A percentile compares a stretch with the other conserved stretches of the same genome.
phyloP scores from a whole-genome alignment of 768 basidiomycete genomes.

The Termitomyces sp. region DNA sequence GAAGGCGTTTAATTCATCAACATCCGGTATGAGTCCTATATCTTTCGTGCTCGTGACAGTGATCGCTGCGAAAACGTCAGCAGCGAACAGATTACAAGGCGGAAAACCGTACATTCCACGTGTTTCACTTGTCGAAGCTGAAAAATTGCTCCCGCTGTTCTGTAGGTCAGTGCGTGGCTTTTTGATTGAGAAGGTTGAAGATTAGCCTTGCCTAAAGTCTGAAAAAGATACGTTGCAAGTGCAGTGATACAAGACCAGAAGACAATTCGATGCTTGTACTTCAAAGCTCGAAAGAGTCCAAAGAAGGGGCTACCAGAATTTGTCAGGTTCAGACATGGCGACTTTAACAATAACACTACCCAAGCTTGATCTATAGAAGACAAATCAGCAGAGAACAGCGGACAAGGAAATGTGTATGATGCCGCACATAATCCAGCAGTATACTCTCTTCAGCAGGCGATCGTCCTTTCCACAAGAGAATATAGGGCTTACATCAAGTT shows the following conservation, averaged over 20 bases:
- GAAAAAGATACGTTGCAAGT: constrained; percentile 39
- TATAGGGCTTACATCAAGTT: constrained; percentile 45
- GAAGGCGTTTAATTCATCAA: constrained; percentile 44
- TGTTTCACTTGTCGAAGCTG: constrained; percentile 26
- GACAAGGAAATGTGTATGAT: neutral
- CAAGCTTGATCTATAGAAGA: constrained; percentile 32
- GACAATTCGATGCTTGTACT: constrained; percentile 50
- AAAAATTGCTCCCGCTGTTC: constrained; percentile 35
- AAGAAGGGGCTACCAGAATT: constrained; percentile 32
- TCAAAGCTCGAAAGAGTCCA: constrained; percentile 38
- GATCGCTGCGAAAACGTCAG: constrained; percentile 20
- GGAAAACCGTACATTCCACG: constrained; percentile 14
- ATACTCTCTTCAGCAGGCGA: constrained; percentile 53
- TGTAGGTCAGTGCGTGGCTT: constrained; percentile 1
- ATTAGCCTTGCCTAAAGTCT: constrained; percentile 48
- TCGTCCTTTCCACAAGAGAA: constrained; percentile 47
- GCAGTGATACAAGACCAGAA: constrained; percentile 47
- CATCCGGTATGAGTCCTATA: constrained; percentile 40
- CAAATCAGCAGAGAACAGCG: neutral
- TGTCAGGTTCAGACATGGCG: neutral
- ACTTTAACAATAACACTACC: constrained; percentile 23
- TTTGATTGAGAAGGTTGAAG: constrained; percentile 15
- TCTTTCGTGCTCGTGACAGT: constrained; percentile 34
- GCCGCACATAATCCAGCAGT: constrained; percentile 60
- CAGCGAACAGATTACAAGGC: neutral